phyloP scores from a whole-genome alignment of 768 basidiomycete species.

The Nidularia pulvinata region DNA sequence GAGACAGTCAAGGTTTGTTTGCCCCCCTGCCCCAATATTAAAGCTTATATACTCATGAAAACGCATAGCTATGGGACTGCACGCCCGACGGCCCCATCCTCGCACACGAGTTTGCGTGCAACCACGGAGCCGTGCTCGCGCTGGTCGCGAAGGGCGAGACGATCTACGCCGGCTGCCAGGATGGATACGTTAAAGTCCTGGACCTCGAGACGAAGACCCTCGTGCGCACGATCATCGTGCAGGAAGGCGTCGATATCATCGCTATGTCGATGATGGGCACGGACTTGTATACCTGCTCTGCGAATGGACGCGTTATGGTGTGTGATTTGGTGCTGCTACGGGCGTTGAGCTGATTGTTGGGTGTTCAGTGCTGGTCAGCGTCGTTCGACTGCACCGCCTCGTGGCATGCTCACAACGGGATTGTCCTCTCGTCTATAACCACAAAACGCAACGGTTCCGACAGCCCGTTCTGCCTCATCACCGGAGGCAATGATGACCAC shows the following conservation, averaged over 20 bases:
- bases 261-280: constrained; percentile 72
- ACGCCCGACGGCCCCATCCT: constrained; percentile 40
- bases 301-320: constrained; percentile 75
- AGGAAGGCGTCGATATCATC: constrained; percentile 85
- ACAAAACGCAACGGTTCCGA: constrained; percentile 28
- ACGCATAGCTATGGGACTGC: constrained; percentile 66
- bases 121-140: constrained; percentile 81
- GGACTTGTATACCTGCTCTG: constrained; percentile 64
- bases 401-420: constrained; percentile 82
- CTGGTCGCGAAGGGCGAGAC: constrained; percentile 76
- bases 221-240: constrained; percentile 84
- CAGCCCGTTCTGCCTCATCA: constrained; percentile 47
- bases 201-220: constrained; percentile 90
- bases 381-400: constrained; percentile 85
- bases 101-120: constrained; percentile 69
- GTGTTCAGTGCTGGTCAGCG: constrained; percentile 77
- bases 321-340: constrained; percentile 2
- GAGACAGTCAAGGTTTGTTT: constrained; percentile 81
- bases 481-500: constrained; percentile 84
- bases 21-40: neutral
- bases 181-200: constrained; percentile 89
- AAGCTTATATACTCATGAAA: neutral
- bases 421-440: constrained; percentile 78
- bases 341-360: no score
- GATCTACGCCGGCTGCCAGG: constrained; percentile 92